Base-by-base conservation (phyloP, 2,329 filamentous ascomycete genomes). In the Colletotrichum tanaceti region DNA sequence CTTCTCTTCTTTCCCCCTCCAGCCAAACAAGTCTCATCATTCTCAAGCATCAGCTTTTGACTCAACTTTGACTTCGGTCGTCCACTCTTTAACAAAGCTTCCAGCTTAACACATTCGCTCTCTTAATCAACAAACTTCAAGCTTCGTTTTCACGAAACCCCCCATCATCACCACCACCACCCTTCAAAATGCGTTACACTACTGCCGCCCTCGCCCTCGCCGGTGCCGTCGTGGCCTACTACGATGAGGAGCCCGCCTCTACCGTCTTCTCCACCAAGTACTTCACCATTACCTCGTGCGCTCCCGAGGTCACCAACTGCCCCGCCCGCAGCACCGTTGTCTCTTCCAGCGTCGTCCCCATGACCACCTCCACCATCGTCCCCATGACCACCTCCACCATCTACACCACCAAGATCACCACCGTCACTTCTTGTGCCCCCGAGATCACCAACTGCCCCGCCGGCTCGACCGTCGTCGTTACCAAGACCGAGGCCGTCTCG, bases 181-280 rank as follows among this genome's bases (percentile, higher is more conserved):
- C 28, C 72, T 74, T 83, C 87, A 89, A 89, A 76, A 90, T 90
- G 87, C 86, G 86, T 87, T 89, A 88, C 86, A 81, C 83, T 75
- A 82, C 83, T 73, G 77, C 80, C 77, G 76, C 85, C 76, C 81
- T 88, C 74, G 80, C 79, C 74, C 71, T 78, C 75, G 83, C 82
- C 73, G 82, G 79, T 75, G 82, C 80, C 75, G 82, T 77, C 73
- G 73, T 81, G 73, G 77, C 78, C 73, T 72, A 73, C 73, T 72
- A 73, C 70, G 70, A 46, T 35, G 49, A 73, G 41, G 73, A 74
- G 50, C 71, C 73, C 63, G 71, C 71, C 54, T 78, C 75, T 74
- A 84, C 86, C 75, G 80, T 89, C 80, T 88, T 86, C 84, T 79
- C 81, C 76, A 88, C 86, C 72, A 83, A 88, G 76, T 82, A 83